Evolutionary conservation across 2,329 filamentous ascomycete genomes (phyloP).

Genomic region (Colletotrichum sp.): DNA sequence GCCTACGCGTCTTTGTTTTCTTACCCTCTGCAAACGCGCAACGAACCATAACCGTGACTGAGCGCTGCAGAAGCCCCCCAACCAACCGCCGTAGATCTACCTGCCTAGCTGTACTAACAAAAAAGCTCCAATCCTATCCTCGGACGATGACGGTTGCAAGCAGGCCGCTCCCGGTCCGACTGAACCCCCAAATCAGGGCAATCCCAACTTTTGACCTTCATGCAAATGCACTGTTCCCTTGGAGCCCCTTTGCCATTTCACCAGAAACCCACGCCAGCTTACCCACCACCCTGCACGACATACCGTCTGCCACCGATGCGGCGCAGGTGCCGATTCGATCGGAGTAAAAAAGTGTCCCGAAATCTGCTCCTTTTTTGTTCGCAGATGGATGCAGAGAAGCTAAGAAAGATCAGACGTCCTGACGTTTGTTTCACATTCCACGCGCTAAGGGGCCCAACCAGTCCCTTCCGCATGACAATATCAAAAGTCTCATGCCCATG

Average conservation of each 20-base stretch:
- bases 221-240: conserved; percentile 14
- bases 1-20: neutral
- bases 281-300: neutral
- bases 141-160: neutral
- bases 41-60: neutral
- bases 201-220: conserved; percentile 16
- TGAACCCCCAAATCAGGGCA: neutral
- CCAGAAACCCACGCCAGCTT: neutral
- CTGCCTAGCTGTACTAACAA: neutral
- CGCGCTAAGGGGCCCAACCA: neutral
- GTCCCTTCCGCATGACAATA: conserved; percentile 1
- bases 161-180: conserved; percentile 6
- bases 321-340: neutral
- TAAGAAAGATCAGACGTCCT: neutral
- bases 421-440: neutral
- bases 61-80: neutral
- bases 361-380: neutral
- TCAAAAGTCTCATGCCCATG: neutral
- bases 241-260: neutral
- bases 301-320: neutral
- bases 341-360: neutral
- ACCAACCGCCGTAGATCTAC: neutral
- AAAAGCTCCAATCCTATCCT: neutral
- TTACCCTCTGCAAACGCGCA: neutral
- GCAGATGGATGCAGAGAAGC: neutral